Base-by-base conservation (phyloP, 768 basidiomycete genomes). In the Russula foetens region DNA sequence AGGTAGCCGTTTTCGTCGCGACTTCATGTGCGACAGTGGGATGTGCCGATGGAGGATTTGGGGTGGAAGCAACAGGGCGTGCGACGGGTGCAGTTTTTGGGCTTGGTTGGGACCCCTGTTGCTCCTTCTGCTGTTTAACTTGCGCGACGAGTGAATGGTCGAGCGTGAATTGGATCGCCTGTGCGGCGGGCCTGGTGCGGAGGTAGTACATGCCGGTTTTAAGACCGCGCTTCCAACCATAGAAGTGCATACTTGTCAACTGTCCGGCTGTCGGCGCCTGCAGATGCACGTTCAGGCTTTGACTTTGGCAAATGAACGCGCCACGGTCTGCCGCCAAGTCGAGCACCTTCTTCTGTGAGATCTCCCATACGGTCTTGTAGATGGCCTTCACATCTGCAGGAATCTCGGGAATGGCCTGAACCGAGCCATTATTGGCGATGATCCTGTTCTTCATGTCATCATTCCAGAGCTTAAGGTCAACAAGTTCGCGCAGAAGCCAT, bases 361-460 rank as follows among this genome's bases (percentile, higher is more conserved):
- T 95, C 77, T 99, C 96, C 96, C 96, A 99, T 51, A 98, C 96
- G n/a, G 96, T 99, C 79, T 98, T 98, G 84, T 99, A 99, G 76
- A 99, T 94, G 0, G 91, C 90, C 76, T 97, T 98, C 75, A 95
- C 80, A 66, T 97, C 84, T 59, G 85, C 86, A 2, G 96, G 95
- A 66, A 98, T 92, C 49, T 70, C 82, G 28, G 91, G 86, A 66
- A 98, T 92, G 71, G 84, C 90, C 71, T 96, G 92, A 28, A 90
- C 73, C 7, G 88, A 90, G 28, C 89, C 96, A 69, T 93, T 89
- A 75, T 96, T 89, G 15, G 97, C 97, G 67, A 99, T 98, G 74
- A 99, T 93, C 82, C 91, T 88, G 76, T 98, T 95, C 83, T 96
- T 97, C 96, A 98, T 98, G 71, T 90, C 84, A 70, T 99, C 96